These are phyloP conservation scores for Paraconiothyrium sp. DNA, from an alignment of 2,329 filamentous ascomycete species.

Conservation along the genomic window DNA sequence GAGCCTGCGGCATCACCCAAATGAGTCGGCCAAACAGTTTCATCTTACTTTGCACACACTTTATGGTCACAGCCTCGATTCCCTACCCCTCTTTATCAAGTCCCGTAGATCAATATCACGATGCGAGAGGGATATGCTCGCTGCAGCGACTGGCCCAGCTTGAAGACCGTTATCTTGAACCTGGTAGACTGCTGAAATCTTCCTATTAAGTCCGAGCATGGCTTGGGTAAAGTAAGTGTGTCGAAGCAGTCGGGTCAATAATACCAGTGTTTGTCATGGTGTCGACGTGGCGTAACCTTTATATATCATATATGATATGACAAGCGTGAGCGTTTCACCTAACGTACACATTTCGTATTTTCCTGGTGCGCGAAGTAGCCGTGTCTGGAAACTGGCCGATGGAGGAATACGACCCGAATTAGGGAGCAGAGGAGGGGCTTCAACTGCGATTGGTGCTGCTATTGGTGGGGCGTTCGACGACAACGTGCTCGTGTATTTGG, in stretches of 20 bases:
- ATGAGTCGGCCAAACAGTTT: slow-evolving; percentile 10
- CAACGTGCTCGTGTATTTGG: neutral
- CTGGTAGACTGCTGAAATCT: neutral
- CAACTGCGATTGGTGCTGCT: neutral
- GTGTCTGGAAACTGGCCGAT: neutral
- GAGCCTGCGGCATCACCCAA: neutral
- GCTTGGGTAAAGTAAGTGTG: neutral
- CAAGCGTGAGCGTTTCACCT: neutral
- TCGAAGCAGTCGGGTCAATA: neutral
- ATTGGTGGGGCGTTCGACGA: neutral
- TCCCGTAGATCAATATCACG: slow-evolving; percentile 4
- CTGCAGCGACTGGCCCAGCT: slow-evolving; percentile 9
- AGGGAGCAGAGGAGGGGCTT: neutral
- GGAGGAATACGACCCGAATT: neutral
- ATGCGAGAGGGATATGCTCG: slow-evolving; percentile 3
- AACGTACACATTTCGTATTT: neutral
- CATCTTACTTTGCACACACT: neutral
- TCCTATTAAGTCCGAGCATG: slow-evolving; percentile 3
- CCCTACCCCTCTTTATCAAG: slow-evolving; percentile 14
- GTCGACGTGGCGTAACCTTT: neutral
- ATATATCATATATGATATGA: neutral
- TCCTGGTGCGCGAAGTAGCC: neutral
- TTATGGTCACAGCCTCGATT: slow-evolving; percentile 16
- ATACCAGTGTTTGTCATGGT: neutral
- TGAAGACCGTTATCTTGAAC: neutral